These are phyloP conservation scores for Microthlaspi erraticum DNA, from an alignment of 345 rosid genomes.

Conservation along the genomic window DNA sequence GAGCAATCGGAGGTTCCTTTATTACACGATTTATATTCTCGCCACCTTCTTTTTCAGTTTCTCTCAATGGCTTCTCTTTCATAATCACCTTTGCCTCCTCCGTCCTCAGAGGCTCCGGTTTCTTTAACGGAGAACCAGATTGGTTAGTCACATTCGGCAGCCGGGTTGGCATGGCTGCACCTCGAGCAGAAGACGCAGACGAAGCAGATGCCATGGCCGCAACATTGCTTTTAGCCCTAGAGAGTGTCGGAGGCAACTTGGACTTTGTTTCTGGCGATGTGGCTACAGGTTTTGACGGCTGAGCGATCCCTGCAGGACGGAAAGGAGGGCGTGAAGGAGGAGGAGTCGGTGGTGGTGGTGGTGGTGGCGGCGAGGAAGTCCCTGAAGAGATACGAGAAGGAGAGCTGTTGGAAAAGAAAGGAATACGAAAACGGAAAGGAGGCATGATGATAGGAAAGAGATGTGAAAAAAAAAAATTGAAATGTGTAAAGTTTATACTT, in stretches of 20 bases:
- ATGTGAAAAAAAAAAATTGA: conserved; percentile 1
- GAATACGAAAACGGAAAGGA: conserved; percentile 42
- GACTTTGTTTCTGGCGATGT: conserved; percentile 30
- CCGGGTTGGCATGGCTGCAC: conserved; percentile 18
- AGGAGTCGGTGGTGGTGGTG: conserved; percentile 38
- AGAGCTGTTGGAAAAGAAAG: conserved; percentile 42
- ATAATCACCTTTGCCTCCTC: conserved; percentile 26
- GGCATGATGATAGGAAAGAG: conserved; percentile 29
- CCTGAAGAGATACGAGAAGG: conserved; percentile 44
- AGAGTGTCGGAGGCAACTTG: conserved; percentile 25
- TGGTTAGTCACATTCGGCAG: conserved; percentile 27
- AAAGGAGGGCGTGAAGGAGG: conserved; percentile 45
- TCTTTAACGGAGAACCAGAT: conserved; percentile 43
- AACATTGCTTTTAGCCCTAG: conserved; percentile 36
- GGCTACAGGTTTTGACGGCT: conserved; percentile 31
- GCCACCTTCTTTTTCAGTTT: conserved; percentile 37
- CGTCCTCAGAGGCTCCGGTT: conserved; percentile 10
- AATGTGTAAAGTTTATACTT: conserved; percentile 6
- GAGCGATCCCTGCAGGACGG: conserved; percentile 46
- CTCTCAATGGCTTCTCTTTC: conserved; percentile 23
- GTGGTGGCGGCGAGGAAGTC: conserved; percentile 40
- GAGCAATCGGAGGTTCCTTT: conserved; percentile 31
- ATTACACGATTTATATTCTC: background rate
- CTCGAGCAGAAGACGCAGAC: conserved; percentile 28
- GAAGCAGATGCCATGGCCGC: conserved; percentile 31